A percentile compares a stretch with the other conserved stretches of the same genome.
phyloP scores from a whole-genome alignment of 257 asterid species.

The Craterostigma plantagineum region DNA sequence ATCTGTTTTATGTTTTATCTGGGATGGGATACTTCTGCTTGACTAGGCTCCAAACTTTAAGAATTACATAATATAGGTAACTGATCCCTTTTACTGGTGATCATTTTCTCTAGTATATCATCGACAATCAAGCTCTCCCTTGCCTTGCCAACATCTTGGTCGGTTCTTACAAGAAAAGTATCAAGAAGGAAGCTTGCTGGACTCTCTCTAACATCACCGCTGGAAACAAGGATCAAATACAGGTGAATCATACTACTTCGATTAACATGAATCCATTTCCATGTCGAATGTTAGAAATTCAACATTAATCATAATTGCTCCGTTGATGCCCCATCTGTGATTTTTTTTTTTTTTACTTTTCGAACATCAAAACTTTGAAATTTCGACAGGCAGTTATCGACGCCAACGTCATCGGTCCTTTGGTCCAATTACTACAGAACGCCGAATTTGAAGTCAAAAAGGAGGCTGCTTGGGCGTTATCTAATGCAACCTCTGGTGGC shows the following conservation, averaged over 20 bases:
- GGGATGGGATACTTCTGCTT: too few relatives aligned
- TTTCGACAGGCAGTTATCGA: constrained; percentile 1
- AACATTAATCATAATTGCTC: too few relatives aligned
- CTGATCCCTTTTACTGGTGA: background rate
- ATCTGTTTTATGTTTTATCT: too few relatives aligned
- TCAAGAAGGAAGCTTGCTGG: constrained; percentile 1
- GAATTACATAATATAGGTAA: background rate
- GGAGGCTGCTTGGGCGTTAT: constrained; percentile 1
- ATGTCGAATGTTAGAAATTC: too few relatives aligned
- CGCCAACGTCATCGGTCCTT: background rate
- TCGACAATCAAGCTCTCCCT: constrained; percentile 32
- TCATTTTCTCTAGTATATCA: constrained; percentile 50
- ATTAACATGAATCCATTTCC: background rate
- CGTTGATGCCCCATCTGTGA: background rate
- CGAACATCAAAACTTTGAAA: background rate
- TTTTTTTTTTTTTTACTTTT: background rate
- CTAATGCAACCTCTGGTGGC: constrained; percentile 1
- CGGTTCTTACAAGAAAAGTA: constrained; percentile 8
- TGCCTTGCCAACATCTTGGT: constrained; percentile 46
- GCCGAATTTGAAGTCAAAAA: background rate
- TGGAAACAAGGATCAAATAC: background rate
- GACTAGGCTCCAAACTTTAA: background rate
- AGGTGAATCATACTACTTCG: too few relatives aligned
- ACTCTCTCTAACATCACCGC: constrained; percentile 55
- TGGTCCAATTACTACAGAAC: background rate